Conservation (phyloP, 2,329 filamentous ascomycete species). For the Dactylellina leptospora region DNA sequence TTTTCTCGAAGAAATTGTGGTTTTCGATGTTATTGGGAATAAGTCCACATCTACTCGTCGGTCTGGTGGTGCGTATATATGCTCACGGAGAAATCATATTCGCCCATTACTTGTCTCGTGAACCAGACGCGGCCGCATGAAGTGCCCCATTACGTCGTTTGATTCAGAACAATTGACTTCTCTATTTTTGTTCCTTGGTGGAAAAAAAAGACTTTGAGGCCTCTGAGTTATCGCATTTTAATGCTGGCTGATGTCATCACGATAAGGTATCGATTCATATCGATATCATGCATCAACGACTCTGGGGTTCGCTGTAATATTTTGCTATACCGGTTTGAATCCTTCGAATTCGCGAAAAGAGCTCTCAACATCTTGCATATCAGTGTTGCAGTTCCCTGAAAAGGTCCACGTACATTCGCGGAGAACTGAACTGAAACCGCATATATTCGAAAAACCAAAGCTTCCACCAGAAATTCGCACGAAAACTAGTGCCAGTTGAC, state of each 20-base stretch:
- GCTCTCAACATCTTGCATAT: neutral
- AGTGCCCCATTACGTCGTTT: too few relatives aligned
- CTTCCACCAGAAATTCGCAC: neutral
- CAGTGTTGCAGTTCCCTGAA: too few relatives aligned
- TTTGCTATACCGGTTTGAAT: neutral
- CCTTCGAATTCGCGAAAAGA: neutral
- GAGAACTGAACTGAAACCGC: too few relatives aligned
- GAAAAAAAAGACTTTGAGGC: too few relatives aligned
- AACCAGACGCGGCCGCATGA: too few relatives aligned
- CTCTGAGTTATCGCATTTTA: too few relatives aligned
- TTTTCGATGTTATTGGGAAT: constrained; percentile 4
- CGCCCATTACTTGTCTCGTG: too few relatives aligned
- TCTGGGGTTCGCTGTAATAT: constrained; percentile 7
- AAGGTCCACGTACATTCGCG: too few relatives aligned
- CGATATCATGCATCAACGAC: constrained; percentile 4
- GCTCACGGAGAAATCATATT: too few relatives aligned
- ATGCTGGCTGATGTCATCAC: constrained; percentile 26
- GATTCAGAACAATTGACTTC: too few relatives aligned
- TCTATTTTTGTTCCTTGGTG: too few relatives aligned
- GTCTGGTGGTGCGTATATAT: neutral
- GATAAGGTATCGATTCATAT: neutral
- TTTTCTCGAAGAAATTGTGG: neutral
- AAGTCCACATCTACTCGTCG: constrained; percentile 13
- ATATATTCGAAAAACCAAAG: neutral
- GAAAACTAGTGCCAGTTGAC: constrained; percentile 4